Conservation (phyloP, 768 basidiomycete species). For the Suillus fuscotomentosus region DNA sequence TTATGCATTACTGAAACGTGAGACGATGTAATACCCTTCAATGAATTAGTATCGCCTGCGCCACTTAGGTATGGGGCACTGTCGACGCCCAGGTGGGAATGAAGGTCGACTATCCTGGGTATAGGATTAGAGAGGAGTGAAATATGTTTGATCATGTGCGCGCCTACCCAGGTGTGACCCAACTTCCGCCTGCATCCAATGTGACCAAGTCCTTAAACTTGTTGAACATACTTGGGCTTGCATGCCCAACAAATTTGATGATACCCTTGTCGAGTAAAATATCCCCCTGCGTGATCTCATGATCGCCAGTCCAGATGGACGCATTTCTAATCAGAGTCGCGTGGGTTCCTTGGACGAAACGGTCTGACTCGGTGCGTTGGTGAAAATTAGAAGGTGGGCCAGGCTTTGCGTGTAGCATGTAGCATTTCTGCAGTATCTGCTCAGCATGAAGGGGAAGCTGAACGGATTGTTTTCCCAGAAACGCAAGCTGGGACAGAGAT, state of each 20-base stretch:
- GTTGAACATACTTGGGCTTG: constrained; percentile 36
- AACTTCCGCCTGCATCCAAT: constrained; percentile 61
- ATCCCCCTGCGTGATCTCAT: constrained; percentile 35
- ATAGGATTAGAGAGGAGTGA: constrained; percentile 18
- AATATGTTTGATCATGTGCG: constrained; percentile 14
- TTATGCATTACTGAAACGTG: neutral
- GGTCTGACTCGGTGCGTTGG: constrained; percentile 35
- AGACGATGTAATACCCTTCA: constrained; percentile 35
- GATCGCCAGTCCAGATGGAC: constrained; percentile 51
- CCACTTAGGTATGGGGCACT: constrained; percentile 55
- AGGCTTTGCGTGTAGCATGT: constrained; percentile 32
- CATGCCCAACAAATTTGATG: constrained; percentile 37
- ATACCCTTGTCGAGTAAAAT: constrained; percentile 40
- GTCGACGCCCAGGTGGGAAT: constrained; percentile 78
- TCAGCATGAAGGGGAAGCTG: constrained; percentile 28
- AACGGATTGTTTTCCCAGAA: constrained; percentile 12
- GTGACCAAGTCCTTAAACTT: constrained; percentile 45
- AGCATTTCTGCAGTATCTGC: constrained; percentile 34
- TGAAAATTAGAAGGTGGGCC: constrained; percentile 36
- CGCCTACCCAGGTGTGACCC: constrained; percentile 67
- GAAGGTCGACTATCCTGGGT: constrained; percentile 56
- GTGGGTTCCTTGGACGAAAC: constrained; percentile 37
- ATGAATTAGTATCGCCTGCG: constrained; percentile 60
- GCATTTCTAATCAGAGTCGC: constrained; percentile 44
- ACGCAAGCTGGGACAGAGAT: constrained; percentile 16